phyloP scores from a whole-genome alignment of 73 alveolate genomes.

The Tetrahymena borealis region DNA sequence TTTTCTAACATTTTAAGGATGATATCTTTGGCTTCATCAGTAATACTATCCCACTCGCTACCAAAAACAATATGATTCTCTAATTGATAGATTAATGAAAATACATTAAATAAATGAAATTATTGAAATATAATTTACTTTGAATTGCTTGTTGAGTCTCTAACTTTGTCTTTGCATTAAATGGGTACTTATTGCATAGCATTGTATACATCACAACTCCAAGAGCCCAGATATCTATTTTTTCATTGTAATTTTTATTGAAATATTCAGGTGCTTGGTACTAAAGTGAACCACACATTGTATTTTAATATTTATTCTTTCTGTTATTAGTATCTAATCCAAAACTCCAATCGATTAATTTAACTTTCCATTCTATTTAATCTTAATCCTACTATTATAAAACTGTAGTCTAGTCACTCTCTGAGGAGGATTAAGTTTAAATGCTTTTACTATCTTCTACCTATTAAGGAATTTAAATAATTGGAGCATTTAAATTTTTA shows the following conservation, averaged over 20 bases:
- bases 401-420: too few species aligned
- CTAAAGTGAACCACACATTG: neutral
- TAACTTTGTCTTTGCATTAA: neutral
- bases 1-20: constrained; percentile 54
- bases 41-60: constrained; percentile 18
- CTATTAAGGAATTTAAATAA: too few species aligned
- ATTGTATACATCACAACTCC: neutral
- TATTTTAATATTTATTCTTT: neutral
- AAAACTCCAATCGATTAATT: neutral
- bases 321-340: neutral
- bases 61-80: neutral
- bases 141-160: neutral
- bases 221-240: neutral
- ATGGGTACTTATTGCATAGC: neutral
- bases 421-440: too few species aligned
- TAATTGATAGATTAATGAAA: too few species aligned
- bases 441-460: too few species aligned
- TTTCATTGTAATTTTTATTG: neutral
- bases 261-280: neutral
- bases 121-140: too few species aligned
- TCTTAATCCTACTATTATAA: neutral
- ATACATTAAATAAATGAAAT: too few species aligned
- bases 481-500: too few species aligned
- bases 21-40: constrained; percentile 55
- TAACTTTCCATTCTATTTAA: neutral